Evolutionary conservation across 331 rosid species (phyloP), one percentile per base, ranked within the genome.

Genomic region (Quercus tomentella): DNA sequence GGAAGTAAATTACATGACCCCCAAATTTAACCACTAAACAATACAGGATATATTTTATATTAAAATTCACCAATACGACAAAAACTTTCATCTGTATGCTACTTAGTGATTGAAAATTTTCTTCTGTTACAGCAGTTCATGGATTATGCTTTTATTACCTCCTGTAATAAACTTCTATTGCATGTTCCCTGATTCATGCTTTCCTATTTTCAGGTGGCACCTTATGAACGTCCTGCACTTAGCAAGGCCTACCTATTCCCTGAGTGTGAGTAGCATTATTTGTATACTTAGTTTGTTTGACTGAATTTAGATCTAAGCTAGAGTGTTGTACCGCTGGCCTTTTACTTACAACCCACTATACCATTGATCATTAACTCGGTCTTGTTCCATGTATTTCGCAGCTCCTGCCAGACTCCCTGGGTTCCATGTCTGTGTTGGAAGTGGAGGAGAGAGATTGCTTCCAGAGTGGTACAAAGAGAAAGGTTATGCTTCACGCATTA

Each of bases 351-450:
- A 49, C 56, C 37, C 75, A 65, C 31, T 16, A 72, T 16, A 54
- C 23, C 21, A 33, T 30, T 31, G 72, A 60, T 35, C 21, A 78
- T 72, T 60, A 73, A 8, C 55, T 70, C 37, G n/a, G 74, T 76
- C 70, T 74, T 84, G 26, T 67, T 68, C 37, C 67, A 43, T 73
- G 76, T 70, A 67, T 76, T 76, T 87, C 83, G 89, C 93, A 96
- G 99, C 98, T 65, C 98, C 99, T 87, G 99, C 99, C 78, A 91
- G 99, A 87, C 97, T 96, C 72, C 99, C 99, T 21, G 99, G 99
- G 72, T 96, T 96, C 84, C 92, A 96, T 70, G 88, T 79, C 51
- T 91, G 97, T 80, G 99, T 95, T 76, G 99, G 99, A 88, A 89
- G 93, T 79, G 99, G 99, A 35, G 99, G 99, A 79, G 99, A 95